These are phyloP conservation scores for Mucor sp. DNA, from an alignment of 371 early-diverging fungal species.

Conservation along the genomic window DNA sequence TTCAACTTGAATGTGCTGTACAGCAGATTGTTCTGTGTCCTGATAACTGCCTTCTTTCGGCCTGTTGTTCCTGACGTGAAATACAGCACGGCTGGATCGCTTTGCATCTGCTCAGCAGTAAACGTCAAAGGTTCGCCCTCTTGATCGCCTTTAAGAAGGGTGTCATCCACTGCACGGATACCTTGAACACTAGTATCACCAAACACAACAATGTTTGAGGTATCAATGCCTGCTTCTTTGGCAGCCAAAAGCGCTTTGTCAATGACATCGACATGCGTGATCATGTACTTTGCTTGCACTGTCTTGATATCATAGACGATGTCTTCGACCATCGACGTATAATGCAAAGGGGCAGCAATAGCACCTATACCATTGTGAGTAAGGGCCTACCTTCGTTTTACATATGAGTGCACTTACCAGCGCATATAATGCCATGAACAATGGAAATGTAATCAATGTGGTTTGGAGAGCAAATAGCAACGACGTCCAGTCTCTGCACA, in stretches of 20 bases:
- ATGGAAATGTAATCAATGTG: constrained; percentile 14
- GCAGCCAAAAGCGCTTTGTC: constrained; percentile 52
- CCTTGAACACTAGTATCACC: constrained; percentile 33
- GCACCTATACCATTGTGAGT: constrained; percentile 45
- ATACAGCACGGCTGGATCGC: constrained; percentile 16
- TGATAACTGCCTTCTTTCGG: constrained; percentile 23
- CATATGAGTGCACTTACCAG: constrained; percentile 10
- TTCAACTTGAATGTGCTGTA: neutral
- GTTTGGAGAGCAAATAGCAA: constrained; percentile 71
- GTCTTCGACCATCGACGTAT: constrained; percentile 51
- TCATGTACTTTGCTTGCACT: constrained; percentile 50
- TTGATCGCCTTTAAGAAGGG: constrained; percentile 7
- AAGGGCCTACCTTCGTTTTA: too few species aligned
- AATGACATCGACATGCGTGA: constrained; percentile 37
- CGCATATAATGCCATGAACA: constrained; percentile 15
- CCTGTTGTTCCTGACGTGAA: constrained; percentile 40
- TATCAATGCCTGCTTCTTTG: constrained; percentile 46
- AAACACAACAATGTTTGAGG: constrained; percentile 52
- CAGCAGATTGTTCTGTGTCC: constrained; percentile 4
- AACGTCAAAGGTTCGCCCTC: constrained; percentile 4
- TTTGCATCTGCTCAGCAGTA: constrained; percentile 15
- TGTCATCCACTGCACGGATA: constrained; percentile 23
- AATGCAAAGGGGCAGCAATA: constrained; percentile 62
- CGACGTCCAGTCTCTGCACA: constrained; percentile 53
- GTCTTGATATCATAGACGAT: constrained; percentile 66